These are phyloP conservation scores for Neurospora africana DNA, from an alignment of 495 filamentous ascomycete species.

Conservation along the genomic window DNA sequence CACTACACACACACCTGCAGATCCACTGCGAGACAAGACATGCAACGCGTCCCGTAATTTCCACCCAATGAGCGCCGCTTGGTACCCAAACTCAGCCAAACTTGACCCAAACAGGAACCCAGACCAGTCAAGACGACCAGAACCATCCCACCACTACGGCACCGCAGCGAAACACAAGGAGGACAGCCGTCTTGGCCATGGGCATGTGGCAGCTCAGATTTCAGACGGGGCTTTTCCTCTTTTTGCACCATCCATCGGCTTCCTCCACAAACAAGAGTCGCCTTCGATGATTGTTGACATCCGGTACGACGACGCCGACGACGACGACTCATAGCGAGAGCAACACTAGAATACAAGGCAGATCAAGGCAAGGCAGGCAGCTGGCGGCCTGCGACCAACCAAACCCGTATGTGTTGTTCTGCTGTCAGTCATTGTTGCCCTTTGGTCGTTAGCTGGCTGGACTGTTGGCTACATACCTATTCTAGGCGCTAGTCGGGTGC, in stretches of 20 bases:
- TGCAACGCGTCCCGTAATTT: not conserved
- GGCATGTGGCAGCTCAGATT: not conserved
- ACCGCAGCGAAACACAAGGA: not conserved
- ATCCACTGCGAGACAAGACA: slow-evolving; percentile 1
- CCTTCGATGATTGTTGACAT: not conserved
- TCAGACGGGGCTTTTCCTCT: not conserved
- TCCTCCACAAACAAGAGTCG: not conserved
- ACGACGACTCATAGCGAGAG: not conserved
- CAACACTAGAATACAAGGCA: not conserved
- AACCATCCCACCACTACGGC: not conserved
- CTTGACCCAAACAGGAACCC: not conserved
- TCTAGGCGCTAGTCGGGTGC: not conserved
- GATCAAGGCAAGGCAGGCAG: not conserved
- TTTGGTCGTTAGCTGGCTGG: not conserved
- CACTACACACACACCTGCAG: not conserved
- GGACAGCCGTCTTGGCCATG: not conserved
- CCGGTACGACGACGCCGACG: not conserved
- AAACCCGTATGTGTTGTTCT: not conserved
- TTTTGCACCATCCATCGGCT: not conserved
- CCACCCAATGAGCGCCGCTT: not conserved
- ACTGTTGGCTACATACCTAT: too few relatives aligned
- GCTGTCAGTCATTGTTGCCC: not conserved
- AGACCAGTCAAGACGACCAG: not conserved
- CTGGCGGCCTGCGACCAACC: not conserved
- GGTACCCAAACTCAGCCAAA: not conserved